Evolutionary conservation across 345 rosid genomes (phyloP), one percentile per base, ranked within the genome.

Genomic region (Euphorbia lathyris): DNA sequence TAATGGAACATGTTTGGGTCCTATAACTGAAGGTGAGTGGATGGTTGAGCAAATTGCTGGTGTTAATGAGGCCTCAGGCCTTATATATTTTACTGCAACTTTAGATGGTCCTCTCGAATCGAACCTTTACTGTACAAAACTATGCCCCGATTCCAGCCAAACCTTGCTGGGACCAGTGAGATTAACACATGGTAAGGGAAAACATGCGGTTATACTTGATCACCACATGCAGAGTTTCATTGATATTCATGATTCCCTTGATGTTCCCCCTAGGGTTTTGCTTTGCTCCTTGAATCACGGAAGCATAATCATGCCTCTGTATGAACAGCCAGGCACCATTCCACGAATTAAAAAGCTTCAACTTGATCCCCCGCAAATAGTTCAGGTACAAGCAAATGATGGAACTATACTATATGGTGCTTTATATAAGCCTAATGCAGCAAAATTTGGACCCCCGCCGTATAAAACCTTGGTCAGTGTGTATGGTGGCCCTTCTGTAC

Each of bases 11-110:
- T 91, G 90, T 83, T 73, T 90, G 45, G 93, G 92, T 63, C 88
- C 93, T 10, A 80, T 94, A 69, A 94, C 96, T 9, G 83, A 82
- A 74, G 98, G 98, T 63, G 90, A 91, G 47, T 88, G 97, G 96
- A 83, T 90, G 90, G 97, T 94, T 75, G 98, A 91, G 81, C 97
- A 94, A 81, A 79, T 91, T 50, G 81, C 90, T 34, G 97, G 97
- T 26, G 80, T 94, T 63, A 86, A 91, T 71, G 98, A 94, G 84
- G 81, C 82, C 20, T 65, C 79, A 19, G 84, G 84, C 58, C 73
- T 86, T 42, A 82, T 91, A 11, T 94, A 90, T 74, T 94, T 94
- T 82, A 91, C 95, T 7, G 98, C 84, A 27, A 90, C 96, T 47
- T 72, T 87, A 9, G 97, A 94, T 65, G 95, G 96, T 64, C 92